Percentiles rank a stretch among this genome's conserved stretches.
Conservation (phyloP, 1,284 basidiomycete species). For the Ceratobasidium sp. region DNA sequence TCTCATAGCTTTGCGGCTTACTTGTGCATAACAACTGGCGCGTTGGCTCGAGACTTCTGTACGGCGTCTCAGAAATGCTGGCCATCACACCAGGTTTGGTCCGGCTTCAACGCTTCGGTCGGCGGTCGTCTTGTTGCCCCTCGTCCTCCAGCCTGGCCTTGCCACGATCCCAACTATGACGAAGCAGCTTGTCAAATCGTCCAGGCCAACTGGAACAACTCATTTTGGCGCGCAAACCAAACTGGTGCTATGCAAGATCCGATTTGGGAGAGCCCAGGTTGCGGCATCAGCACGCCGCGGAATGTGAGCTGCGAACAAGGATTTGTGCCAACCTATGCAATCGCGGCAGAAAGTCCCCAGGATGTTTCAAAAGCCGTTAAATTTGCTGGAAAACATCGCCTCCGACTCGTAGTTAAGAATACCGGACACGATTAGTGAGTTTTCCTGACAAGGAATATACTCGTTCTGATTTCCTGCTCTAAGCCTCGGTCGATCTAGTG, state of each 20-base stretch:
- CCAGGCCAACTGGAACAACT: constrained; percentile 35
- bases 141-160: constrained; percentile 35
- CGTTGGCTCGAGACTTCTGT: not conserved
- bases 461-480: not conserved
- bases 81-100: constrained; percentile 2
- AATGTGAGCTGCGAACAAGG: constrained; percentile 25
- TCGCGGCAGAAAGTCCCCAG: constrained; percentile 52
- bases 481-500: constrained; percentile 52
- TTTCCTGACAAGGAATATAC: not conserved
- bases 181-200: constrained; percentile 4
- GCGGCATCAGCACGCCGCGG: constrained; percentile 12
- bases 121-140: constrained; percentile 31
- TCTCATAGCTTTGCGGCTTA: not conserved
- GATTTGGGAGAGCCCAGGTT: constrained; percentile 25
- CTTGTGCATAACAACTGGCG: too few species aligned
- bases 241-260: constrained; percentile 25
- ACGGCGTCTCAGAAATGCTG: constrained; percentile 21
- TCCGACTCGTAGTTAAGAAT: constrained; percentile 58
- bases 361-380: constrained; percentile 55
- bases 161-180: constrained; percentile 36
- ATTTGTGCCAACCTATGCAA: constrained; percentile 42
- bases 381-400: constrained; percentile 53
- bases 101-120: constrained; percentile 22
- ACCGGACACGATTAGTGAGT: constrained; percentile 51
- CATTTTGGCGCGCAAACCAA: constrained; percentile 39